Conservation (phyloP, 495 filamentous ascomycete species). For the Wilcoxina mikolae region DNA sequence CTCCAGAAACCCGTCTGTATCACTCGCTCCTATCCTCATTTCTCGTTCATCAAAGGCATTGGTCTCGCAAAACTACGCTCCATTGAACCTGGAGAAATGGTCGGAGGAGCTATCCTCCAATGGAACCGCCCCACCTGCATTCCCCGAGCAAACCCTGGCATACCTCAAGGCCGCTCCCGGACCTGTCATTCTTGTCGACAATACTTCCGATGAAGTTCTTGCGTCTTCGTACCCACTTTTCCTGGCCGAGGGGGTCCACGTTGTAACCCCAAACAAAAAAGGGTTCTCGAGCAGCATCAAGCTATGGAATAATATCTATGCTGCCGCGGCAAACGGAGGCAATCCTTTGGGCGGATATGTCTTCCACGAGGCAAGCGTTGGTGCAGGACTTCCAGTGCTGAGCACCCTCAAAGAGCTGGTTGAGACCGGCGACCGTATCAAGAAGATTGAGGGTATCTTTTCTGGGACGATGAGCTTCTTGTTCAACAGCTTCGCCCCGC, state of each 20-base stretch:
- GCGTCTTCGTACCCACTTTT: constrained; percentile 66
- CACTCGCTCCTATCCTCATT: constrained; percentile 61
- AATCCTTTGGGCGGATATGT: constrained; percentile 50
- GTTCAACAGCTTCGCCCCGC: constrained; percentile 85
- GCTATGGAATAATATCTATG: constrained; percentile 72
- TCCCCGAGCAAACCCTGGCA: constrained; percentile 46
- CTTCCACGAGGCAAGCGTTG: constrained; percentile 87
- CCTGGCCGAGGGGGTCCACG: constrained; percentile 61
- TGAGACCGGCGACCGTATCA: constrained; percentile 75
- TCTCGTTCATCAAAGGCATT: constrained; percentile 66
- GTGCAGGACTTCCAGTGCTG: constrained; percentile 80
- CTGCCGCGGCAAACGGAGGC: constrained; percentile 35
- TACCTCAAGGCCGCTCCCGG: constrained; percentile 57
- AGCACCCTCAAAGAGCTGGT: constrained; percentile 81
- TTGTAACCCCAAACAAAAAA: constrained; percentile 97
- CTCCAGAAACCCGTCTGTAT: constrained; percentile 35
- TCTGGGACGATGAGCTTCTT: constrained; percentile 91
- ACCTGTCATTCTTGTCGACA: constrained; percentile 72
- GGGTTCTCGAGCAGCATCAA: constrained; percentile 64
- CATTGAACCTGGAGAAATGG: constrained; percentile 42
- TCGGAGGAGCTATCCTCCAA: constrained; percentile 38
- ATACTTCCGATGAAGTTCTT: constrained; percentile 72
- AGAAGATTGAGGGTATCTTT: constrained; percentile 87
- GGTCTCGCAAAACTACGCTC: constrained; percentile 44
- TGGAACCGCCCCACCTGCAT: constrained; percentile 39